Evolutionary conservation across 805 yeast genomes (phyloP).

Genomic region (Monosporozyma unispora): DNA sequence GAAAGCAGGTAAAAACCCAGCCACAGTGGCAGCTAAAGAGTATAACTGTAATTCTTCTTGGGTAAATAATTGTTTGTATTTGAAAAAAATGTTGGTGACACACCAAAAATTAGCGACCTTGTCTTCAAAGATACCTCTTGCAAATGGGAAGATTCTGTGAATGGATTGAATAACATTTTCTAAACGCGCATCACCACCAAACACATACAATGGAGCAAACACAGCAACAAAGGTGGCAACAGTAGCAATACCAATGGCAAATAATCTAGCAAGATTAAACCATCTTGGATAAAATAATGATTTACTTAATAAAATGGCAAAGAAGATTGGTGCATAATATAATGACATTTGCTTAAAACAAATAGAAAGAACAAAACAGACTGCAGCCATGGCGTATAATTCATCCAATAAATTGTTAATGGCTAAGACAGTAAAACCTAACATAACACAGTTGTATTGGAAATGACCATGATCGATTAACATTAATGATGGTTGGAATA

Average conservation of each 20-base stretch:
- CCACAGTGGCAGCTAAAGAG: conserved; percentile 46
- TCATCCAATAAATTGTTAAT: conserved; percentile 57
- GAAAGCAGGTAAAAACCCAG: conserved; percentile 49
- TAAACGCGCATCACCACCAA: conserved; percentile 33
- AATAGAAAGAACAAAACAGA: conserved; percentile 68
- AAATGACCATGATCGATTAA: conserved; percentile 96
- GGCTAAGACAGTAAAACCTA: conserved; percentile 70
- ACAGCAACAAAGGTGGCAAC: conserved; percentile 41
- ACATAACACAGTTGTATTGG: conserved; percentile 90
- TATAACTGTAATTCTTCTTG: conserved; percentile 49
- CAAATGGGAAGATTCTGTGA: conserved; percentile 86
- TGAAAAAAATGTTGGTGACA: conserved; percentile 70
- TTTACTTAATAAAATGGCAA: conserved; percentile 63
- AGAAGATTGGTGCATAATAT: conserved; percentile 84
- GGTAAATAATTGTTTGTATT: conserved; percentile 51
- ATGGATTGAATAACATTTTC: conserved; percentile 36
- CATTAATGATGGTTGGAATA: conserved; percentile 74
- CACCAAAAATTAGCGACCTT: conserved; percentile 98
- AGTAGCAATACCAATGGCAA: conserved; percentile 58
- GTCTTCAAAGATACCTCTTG: conserved; percentile 91
- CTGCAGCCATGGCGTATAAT: conserved; percentile 56
- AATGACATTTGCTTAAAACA: conserved; percentile 93
- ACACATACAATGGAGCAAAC: conserved; percentile 51
- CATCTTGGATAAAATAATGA: conserved; percentile 31
- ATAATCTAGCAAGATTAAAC: conserved; percentile 48